Evolutionary conservation across 257 asterid species (phyloP), one percentile per base, ranked within the genome.

Genomic region (Nicotiana attenuata): DNA sequence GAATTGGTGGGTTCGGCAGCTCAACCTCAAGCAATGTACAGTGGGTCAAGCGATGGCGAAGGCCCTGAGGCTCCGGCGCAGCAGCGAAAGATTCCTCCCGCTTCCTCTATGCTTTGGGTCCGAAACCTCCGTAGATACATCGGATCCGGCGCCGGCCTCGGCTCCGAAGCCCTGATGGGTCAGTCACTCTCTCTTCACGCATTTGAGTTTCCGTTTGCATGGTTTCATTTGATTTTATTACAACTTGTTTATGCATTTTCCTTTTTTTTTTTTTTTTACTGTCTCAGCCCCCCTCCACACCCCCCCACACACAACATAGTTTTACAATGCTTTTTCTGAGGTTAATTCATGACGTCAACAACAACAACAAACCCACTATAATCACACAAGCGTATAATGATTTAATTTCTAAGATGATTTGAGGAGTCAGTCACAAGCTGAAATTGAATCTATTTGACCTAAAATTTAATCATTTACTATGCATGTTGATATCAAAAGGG

Each of bases 101-200:
- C 97, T 7, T 93, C 99, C 38, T 91, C 98, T 69, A 96, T 96
- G 99, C 96, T 92, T 0, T 96, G 99, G 99, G 99, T 96, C 82
- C 97, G 99, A 26, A 96, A 96, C 82, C 97, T 96, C 82, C 97
- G 98, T 81, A 96, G 98, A 76, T 96, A 82, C 92, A 94, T 96
- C 82, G 99, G 99, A 91, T 92, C 97, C 86, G 99, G 97, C 17
- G 92, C 98, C 3, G 99, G 99, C 67, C 97, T 96, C 80, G 98
- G 99, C 83, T 96, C 99, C 77, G 99, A 96, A 91, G 97, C 99
- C 56, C 93, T 96, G 16, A 96, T 94, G 98, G 99, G 98, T 96
- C 80, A 63, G 91, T 87, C n/a, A 13, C 31, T 26, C 11, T n/a
- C 55, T 26, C 41, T 64, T 64, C 33, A 52, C 59, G 65, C 59